Evolutionary conservation across 2,329 filamentous ascomycete species (phyloP), one percentile per base, ranked within the genome.

Genomic region (Botrytis fragariae): DNA sequence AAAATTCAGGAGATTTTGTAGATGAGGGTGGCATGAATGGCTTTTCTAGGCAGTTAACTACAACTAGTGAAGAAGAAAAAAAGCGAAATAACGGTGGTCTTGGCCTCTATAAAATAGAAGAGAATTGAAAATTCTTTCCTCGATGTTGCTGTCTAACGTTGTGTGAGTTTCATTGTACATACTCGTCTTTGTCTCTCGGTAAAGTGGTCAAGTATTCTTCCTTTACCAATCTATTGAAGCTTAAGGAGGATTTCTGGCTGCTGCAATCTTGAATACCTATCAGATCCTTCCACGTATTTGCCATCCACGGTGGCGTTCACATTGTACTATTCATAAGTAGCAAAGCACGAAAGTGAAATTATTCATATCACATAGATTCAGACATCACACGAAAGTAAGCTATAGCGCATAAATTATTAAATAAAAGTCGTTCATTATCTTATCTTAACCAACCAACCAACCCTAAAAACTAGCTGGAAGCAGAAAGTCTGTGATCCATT

Each of bases 371-470:
- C 16, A 57, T 14, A 39, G 4, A 63, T 44, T 44, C 25, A 54
- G 25, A 57, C 35, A 14, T 42, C 45, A 39, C 16, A 8, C 9
- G 5, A 4, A 18, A 12, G 16, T 9, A 9, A 9, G 20, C 9
- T 29, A 57, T 7, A 42, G 25, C 63, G 60, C 39, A 57, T 29
- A 42, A 14, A 39, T 75, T 42, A 69, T 69, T 57, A 68, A 69
- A 59, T 44, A 69, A 57, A 69, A 57, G 35, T 57, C 65, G 32
- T 69, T 69, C 48, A 69, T 69, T 69, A 69, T 69, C 65, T 57
- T 69, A 69, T 69, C 65, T 69, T 57, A 69, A 59, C 37, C 65
- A 69, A 42, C 65, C 65, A 69, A 69, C 25, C 65, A 69, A 54
- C 48, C 65, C 48, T 57, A 32, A 57, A 68, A 57, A 57, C 48